Conservation (phyloP, 2,329 filamentous ascomycete species). For the Arachnopeziza araneosa region DNA sequence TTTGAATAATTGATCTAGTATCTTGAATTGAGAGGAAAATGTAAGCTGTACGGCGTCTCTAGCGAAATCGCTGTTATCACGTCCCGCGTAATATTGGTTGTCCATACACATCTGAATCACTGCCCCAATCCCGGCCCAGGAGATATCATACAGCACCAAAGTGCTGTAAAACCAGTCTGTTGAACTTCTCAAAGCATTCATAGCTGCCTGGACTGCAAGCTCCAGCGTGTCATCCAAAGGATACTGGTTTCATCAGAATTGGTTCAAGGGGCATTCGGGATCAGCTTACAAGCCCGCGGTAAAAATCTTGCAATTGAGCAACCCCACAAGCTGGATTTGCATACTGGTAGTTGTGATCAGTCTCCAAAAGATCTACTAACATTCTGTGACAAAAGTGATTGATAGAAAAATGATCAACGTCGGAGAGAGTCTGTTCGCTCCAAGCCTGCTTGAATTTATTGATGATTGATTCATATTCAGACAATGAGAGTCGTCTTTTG, state of each 20-base stretch:
- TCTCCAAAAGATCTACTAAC: slow-evolving; percentile 4
- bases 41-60: neutral
- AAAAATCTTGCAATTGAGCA: slow-evolving; percentile 6
- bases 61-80: neutral
- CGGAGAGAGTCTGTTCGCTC: slow-evolving; percentile 3
- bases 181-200: slow-evolving; percentile 2
- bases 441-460: slow-evolving; percentile 4
- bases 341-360: neutral
- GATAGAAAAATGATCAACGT: slow-evolving; percentile 5
- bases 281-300: slow-evolving; percentile 4
- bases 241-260: slow-evolving; percentile 1
- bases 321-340: slow-evolving; percentile 10
- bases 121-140: slow-evolving; percentile 2
- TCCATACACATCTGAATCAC: slow-evolving; percentile 7
- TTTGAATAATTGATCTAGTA: slow-evolving; percentile 6
- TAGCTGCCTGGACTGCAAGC: neutral
- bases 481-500: slow-evolving; percentile 1
- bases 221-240: slow-evolving; percentile 1
- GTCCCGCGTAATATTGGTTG: neutral
- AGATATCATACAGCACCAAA: slow-evolving; percentile 8
- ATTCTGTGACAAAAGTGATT: slow-evolving; percentile 4
- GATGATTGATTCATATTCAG: slow-evolving; percentile 1
- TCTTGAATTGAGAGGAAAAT: slow-evolving; percentile 4
- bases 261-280: neutral
- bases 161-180: slow-evolving; percentile 8